These are phyloP conservation scores for Aspergillus pseudonomiae DNA, from an alignment of 2,329 filamentous ascomycete genomes.

Conservation along the genomic window DNA sequence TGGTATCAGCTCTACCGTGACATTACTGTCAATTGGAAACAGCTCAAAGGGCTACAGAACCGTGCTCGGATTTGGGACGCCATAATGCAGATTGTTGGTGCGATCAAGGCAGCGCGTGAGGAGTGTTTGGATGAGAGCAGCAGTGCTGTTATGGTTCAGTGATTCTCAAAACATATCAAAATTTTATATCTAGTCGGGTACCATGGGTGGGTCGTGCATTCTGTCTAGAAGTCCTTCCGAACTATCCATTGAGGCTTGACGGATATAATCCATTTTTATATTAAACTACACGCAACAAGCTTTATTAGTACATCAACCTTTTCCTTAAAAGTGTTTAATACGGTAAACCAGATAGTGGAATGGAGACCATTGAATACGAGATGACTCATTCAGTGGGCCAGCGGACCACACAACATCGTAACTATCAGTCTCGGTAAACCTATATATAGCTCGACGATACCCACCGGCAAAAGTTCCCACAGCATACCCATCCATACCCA, in stretches of 20 bases:
- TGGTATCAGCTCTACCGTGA: background rate
- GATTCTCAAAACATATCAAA: rapidly evolving
- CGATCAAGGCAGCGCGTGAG: background rate
- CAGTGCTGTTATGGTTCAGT: background rate
- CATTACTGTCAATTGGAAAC: background rate
- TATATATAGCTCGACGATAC: background rate
- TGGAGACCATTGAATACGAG: background rate
- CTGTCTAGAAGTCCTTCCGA: background rate
- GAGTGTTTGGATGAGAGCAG: no score
- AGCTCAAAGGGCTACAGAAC: background rate
- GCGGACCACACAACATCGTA: background rate
- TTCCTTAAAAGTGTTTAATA: no score
- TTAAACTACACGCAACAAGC: background rate
- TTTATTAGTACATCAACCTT: rapidly evolving
- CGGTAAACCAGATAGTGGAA: no score
- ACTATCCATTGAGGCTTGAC: background rate
- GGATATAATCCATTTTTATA: no score
- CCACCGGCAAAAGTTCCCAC: background rate
- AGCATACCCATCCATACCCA: background rate
- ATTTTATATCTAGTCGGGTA: background rate
- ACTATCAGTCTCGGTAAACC: background rate
- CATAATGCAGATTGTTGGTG: background rate
- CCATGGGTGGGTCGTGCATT: background rate
- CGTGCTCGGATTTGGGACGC: background rate
- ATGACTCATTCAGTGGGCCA: background rate